Percentiles rank a stretch among this genome's conserved stretches.
Evolutionary conservation across 2,329 filamentous ascomycete species (phyloP).

Genomic region (Aspergillus aculeatus): DNA sequence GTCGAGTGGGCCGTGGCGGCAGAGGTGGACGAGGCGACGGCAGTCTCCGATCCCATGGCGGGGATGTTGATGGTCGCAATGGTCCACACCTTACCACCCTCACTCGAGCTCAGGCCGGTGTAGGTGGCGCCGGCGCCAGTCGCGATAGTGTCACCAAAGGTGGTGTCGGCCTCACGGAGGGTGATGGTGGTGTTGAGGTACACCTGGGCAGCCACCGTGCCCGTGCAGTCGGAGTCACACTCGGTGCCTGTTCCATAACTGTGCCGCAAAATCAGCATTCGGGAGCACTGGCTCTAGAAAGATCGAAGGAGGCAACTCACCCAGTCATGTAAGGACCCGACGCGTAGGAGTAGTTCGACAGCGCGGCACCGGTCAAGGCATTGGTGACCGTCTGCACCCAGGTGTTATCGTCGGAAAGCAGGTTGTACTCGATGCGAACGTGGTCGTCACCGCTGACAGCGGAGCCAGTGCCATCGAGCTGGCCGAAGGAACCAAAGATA

Average conservation of each 20-base stretch:
- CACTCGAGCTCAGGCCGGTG: conserved; percentile 31
- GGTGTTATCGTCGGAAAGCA: conserved; percentile 27
- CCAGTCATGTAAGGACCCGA: conserved; percentile 41
- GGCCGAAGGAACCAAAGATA: conserved; percentile 44
- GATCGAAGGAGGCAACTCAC: conserved; percentile 8
- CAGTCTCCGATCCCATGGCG: conserved; percentile 24
- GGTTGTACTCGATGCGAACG: conserved; percentile 28
- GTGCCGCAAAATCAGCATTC: not conserved
- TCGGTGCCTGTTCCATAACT: conserved; percentile 44
- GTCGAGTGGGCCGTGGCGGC: not conserved
- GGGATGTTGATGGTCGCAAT: conserved; percentile 39
- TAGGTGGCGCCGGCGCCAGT: conserved; percentile 35
- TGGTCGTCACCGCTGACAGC: conserved; percentile 31
- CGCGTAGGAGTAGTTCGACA: conserved; percentile 36
- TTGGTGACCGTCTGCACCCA: conserved; percentile 40
- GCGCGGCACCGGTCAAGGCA: conserved; percentile 31
- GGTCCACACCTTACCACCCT: conserved; percentile 40
- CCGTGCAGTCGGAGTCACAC: conserved; percentile 39
- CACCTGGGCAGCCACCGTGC: conserved; percentile 40
- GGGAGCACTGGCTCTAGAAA: not conserved
- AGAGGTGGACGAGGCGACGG: not conserved
- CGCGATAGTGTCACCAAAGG: conserved; percentile 26
- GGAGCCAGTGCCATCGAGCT: conserved; percentile 31
- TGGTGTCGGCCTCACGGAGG: conserved; percentile 31
- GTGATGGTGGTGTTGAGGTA: conserved; percentile 45